phyloP scores from a whole-genome alignment of 2,329 filamentous ascomycete species.

The Paraphoma sp. region DNA sequence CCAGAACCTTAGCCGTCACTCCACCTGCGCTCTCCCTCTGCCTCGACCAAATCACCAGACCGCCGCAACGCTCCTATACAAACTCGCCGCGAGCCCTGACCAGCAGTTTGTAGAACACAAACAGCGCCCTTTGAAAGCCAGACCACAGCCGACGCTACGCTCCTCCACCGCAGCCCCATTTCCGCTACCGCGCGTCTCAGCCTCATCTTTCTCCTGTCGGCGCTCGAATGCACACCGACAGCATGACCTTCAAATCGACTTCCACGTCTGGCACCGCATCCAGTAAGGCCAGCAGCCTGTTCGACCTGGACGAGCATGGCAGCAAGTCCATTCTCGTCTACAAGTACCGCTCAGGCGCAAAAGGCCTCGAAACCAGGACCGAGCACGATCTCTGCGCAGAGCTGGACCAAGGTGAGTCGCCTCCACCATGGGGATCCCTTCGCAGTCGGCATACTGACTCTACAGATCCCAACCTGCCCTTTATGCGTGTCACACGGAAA shows the following conservation, averaged over 20 bases:
- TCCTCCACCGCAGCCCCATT: constrained; percentile 20
- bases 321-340: constrained; percentile 54
- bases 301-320: constrained; percentile 53
- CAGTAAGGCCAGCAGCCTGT: constrained; percentile 50
- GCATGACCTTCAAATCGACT: constrained; percentile 52
- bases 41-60: constrained; percentile 35
- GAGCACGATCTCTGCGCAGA: constrained; percentile 53
- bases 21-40: constrained; percentile 24
- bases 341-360: constrained; percentile 51
- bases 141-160: constrained; percentile 4
- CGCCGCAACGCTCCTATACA: constrained; percentile 36
- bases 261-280: constrained; percentile 49
- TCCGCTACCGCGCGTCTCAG: constrained; percentile 31
- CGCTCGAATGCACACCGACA: constrained; percentile 24
- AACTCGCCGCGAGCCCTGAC: constrained; percentile 27
- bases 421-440: neutral
- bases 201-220: constrained; percentile 26
- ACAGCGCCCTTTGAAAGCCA: constrained; percentile 17
- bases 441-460: constrained; percentile 24
- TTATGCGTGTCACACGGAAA: constrained; percentile 55
- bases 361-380: constrained; percentile 49
- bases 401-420: constrained; percentile 44
- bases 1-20: constrained; percentile 25
- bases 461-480: constrained; percentile 48
- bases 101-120: constrained; percentile 27